Conservation (phyloP, 2,329 filamentous ascomycete species). For the Didymella exigua region DNA sequence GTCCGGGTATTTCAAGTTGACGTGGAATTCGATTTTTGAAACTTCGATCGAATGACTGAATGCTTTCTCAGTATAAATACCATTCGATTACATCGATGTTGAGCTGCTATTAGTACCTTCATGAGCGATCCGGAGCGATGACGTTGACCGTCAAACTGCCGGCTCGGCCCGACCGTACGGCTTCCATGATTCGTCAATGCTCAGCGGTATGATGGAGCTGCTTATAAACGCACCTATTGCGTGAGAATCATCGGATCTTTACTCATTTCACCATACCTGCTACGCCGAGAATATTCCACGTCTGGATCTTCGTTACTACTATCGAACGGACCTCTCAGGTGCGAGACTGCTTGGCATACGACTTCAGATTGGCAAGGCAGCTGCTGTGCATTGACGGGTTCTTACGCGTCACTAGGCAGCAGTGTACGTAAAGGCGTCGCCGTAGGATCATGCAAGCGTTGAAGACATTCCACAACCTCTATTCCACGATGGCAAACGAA, state of each 20-base stretch:
- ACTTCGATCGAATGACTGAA: not conserved
- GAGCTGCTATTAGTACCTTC: slow-evolving; percentile 11
- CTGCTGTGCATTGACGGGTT: not conserved
- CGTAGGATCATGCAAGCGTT: not conserved
- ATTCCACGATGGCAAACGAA: not conserved
- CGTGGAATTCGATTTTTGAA: too few species aligned
- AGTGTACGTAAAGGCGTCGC: not conserved
- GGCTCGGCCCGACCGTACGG: slow-evolving; percentile 9
- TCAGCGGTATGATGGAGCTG: not conserved
- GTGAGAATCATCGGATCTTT: slow-evolving; percentile 3
- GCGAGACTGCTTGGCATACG: not conserved
- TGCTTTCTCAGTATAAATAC: not conserved
- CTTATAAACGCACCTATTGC: slow-evolving; percentile 18
- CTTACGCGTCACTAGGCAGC: slow-evolving; percentile 7
- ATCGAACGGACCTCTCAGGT: not conserved
- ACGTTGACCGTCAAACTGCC: slow-evolving; percentile 3
- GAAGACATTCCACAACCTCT: not conserved
- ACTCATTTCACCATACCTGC: not conserved
- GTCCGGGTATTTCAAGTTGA: not conserved
- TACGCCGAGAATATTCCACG: not conserved
- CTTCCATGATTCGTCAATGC: slow-evolving; percentile 5
- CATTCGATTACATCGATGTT: not conserved
- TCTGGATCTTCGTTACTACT: not conserved
- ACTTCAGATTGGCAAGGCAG: not conserved
- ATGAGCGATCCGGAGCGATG: slow-evolving; percentile 11